phyloP scores from a whole-genome alignment of 2,329 filamentous ascomycete genomes.

The Beauveria rudraprayagi region DNA sequence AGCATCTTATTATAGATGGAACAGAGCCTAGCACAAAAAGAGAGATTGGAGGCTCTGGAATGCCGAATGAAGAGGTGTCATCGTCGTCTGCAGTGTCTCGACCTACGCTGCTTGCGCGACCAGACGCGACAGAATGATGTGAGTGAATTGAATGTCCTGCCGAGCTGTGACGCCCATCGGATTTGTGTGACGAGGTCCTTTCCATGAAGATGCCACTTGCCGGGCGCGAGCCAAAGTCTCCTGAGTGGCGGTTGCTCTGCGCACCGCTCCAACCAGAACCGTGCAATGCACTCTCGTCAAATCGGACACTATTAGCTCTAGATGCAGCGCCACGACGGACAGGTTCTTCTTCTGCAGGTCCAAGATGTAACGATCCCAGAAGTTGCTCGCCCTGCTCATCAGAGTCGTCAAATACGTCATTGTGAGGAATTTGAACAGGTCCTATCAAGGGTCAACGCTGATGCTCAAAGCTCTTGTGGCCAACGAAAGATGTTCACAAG shows the following conservation, averaged over 20 bases:
- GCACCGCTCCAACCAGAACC: conserved; percentile 66
- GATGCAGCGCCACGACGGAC: conserved; percentile 80
- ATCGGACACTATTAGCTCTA: conserved; percentile 91
- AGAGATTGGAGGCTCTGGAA: conserved; percentile 70
- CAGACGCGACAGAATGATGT: conserved; percentile 63
- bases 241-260: conserved; percentile 71
- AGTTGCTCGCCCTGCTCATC: conserved; percentile 79
- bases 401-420: conserved; percentile 81
- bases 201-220: conserved; percentile 85
- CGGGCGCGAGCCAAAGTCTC: conserved; percentile 74
- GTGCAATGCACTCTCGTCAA: conserved; percentile 91
- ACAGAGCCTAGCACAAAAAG: conserved; percentile 81
- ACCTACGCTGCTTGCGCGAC: conserved; percentile 80
- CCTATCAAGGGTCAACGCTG: conserved; percentile 39
- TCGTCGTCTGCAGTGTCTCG: conserved; percentile 63
- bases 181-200: conserved; percentile 87
- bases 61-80: conserved; percentile 61
- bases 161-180: conserved; percentile 89
- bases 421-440: conserved; percentile 68
- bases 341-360: conserved; percentile 73
- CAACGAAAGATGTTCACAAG: too few species aligned
- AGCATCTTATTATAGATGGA: conserved; percentile 90
- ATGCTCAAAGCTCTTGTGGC: background rate
- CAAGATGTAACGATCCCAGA: conserved; percentile 73
- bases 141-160: conserved; percentile 71